Percentiles rank a stretch among this genome's conserved stretches.
These are phyloP conservation scores for Cicer judaicum DNA, from an alignment of 306 rosid genomes.

Conservation along the genomic window DNA sequence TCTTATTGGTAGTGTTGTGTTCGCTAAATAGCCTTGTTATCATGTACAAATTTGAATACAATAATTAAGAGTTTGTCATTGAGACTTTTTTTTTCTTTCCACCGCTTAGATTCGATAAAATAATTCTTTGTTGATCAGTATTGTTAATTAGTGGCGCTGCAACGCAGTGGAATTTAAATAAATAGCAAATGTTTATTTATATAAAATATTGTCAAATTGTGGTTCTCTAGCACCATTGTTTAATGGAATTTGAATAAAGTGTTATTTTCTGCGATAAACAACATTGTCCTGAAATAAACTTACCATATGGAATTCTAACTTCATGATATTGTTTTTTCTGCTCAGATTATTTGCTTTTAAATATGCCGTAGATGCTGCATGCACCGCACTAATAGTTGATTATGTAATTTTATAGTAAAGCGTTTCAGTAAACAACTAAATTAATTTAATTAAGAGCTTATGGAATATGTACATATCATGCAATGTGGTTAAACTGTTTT, in stretches of 20 bases:
- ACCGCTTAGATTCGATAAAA: background rate
- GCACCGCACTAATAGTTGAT: conserved; percentile 93
- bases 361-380: conserved; percentile 92
- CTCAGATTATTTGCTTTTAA: conserved; percentile 85
- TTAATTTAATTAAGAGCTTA: too few species aligned
- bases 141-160: too few species aligned
- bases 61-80: background rate
- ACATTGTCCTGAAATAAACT: background rate
- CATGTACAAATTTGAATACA: background rate
- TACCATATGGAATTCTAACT: background rate
- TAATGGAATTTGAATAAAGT: too few species aligned
- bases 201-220: too few species aligned
- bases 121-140: background rate
- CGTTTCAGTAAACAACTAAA: too few species aligned
- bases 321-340: conserved; percentile 28
- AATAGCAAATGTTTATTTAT: too few species aligned
- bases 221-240: too few species aligned
- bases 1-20: background rate
- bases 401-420: conserved; percentile 58
- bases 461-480: too few species aligned
- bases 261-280: too few species aligned
- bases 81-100: background rate
- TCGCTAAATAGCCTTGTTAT: background rate
- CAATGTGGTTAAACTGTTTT: too few species aligned
- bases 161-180: too few species aligned